Evolutionary conservation across 805 yeast genomes (phyloP).

Genomic region (Pichia eremophila): DNA sequence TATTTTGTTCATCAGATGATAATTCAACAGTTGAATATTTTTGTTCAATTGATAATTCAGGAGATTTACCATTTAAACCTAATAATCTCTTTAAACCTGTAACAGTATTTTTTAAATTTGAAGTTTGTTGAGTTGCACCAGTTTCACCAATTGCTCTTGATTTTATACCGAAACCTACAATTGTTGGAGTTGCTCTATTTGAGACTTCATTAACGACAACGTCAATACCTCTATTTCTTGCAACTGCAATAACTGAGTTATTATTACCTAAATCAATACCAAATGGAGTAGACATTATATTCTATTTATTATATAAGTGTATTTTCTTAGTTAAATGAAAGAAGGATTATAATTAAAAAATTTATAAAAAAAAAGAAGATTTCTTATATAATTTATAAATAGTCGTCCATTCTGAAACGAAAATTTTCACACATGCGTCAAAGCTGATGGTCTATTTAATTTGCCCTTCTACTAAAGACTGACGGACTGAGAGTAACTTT

Average conservation of each 20-base stretch:
- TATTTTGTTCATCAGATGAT: conserved; percentile 60
- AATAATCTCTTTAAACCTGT: conserved; percentile 89
- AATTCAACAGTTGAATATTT: conserved; percentile 66
- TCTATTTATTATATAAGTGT: neutral
- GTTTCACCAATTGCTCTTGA: conserved; percentile 91
- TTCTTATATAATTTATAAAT: neutral
- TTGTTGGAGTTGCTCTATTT: conserved; percentile 87
- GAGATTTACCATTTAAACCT: conserved; percentile 67
- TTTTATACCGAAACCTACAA: conserved; percentile 83
- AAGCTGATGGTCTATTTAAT: too few relatives aligned
- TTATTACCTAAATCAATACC: conserved; percentile 97
- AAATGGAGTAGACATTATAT: conserved; percentile 78
- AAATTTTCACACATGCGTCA: neutral
- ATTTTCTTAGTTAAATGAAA: neutral
- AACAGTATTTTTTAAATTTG: conserved; percentile 93
- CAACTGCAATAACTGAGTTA: conserved; percentile 91
- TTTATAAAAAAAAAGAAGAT: neutral
- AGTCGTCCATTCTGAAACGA: neutral
- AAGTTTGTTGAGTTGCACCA: conserved; percentile 93
- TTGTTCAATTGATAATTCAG: conserved; percentile 69
- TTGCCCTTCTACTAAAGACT: too few relatives aligned
- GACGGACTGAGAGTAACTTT: too few relatives aligned
- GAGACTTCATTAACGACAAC: conserved; percentile 97
- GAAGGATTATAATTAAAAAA: neutral
- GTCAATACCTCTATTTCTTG: conserved; percentile 97